Evolutionary conservation across 1,284 basidiomycete species (phyloP).

Genomic region (Sphagnurus paluster): DNA sequence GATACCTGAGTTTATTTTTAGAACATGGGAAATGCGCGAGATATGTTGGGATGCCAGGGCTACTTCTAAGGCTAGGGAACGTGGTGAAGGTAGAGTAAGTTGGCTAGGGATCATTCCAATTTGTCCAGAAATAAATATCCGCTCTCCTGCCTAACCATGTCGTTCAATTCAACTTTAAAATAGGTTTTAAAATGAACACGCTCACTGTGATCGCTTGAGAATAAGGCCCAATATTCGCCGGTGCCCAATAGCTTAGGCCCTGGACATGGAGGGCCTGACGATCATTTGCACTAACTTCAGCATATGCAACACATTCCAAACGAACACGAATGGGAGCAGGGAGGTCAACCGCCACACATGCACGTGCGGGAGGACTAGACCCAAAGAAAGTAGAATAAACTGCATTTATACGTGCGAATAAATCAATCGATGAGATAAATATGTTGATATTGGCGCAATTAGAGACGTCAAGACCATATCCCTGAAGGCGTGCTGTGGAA

Average conservation of each 20-base stretch:
- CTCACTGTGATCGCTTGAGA: conserved; percentile 87
- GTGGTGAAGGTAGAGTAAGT: conserved; percentile 66
- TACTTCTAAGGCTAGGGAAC: conserved; percentile 61
- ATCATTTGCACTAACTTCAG: conserved; percentile 36
- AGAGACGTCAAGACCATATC: conserved; percentile 50
- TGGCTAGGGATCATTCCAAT: conserved; percentile 86
- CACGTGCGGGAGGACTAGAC: conserved; percentile 88
- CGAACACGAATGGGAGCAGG: conserved; percentile 56
- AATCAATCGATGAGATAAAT: conserved; percentile 79
- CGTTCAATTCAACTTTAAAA: conserved; percentile 2
- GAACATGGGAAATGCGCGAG: conserved; percentile 61
- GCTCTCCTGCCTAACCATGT: conserved; percentile 59
- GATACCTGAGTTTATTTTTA: conserved; percentile 54
- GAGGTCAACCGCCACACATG: conserved; percentile 83
- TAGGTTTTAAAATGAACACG: conserved; percentile 16
- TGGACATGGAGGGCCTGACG: conserved; percentile 91
- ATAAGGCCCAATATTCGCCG: conserved; percentile 98
- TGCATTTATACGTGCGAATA: conserved; percentile 74
- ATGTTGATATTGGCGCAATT: conserved; percentile 82
- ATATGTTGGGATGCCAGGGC: conserved; percentile 85
- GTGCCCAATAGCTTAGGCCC: conserved; percentile 96
- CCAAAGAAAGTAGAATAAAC: conserved; percentile 86
- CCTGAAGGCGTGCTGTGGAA: conserved; percentile 46
- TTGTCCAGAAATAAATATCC: conserved; percentile 90
- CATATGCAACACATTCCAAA: conserved; percentile 78